Evolutionary conservation across 2,329 filamentous ascomycete species (phyloP).

Genomic region (Claviceps paspali): DNA sequence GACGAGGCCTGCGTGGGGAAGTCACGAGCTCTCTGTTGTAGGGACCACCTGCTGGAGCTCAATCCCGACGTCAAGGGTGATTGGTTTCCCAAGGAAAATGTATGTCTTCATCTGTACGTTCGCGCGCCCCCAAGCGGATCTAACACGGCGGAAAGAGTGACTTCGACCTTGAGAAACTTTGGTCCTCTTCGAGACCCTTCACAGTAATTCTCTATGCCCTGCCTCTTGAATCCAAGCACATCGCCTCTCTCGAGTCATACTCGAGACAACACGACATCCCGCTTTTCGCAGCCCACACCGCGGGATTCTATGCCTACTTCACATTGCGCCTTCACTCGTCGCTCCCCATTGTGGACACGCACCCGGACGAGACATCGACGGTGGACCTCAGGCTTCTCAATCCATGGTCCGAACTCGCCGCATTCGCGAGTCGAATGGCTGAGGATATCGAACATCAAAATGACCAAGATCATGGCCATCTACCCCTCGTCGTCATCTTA

Average conservation of each 20-base stretch:
- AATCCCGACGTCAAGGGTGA: slow-evolving; percentile 83
- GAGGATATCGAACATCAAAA: slow-evolving; percentile 52
- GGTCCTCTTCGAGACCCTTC: slow-evolving; percentile 26
- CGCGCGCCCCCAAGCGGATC: slow-evolving; percentile 1
- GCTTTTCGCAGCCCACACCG: slow-evolving; percentile 69
- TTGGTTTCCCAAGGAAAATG: slow-evolving; percentile 40
- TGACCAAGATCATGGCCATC: slow-evolving; percentile 74
- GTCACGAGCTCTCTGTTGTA: slow-evolving; percentile 62
- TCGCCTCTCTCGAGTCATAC: slow-evolving; percentile 32
- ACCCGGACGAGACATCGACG: slow-evolving; percentile 74
- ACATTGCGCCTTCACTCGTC: slow-evolving; percentile 61
- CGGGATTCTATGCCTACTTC: slow-evolving; percentile 85
- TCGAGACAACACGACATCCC: slow-evolving; percentile 47
- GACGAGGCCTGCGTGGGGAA: slow-evolving; percentile 64
- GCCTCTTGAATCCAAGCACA: slow-evolving; percentile 28
- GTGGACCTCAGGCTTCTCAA: slow-evolving; percentile 70
- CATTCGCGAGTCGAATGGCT: slow-evolving; percentile 53
- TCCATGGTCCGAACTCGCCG: slow-evolving; percentile 70
- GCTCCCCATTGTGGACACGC: slow-evolving; percentile 89
- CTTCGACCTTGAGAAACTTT: slow-evolving; percentile 24
- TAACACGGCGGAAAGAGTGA: slow-evolving; percentile 9
- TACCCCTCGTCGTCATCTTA: slow-evolving; percentile 74
- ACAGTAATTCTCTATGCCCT: slow-evolving; percentile 41
- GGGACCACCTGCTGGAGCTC: slow-evolving; percentile 65
- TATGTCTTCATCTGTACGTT: slow-evolving; percentile 1